Percentiles rank a stretch among this genome's conserved stretches.
phyloP scores from a whole-genome alignment of 768 basidiomycete genomes.

The Lentinula sp. region DNA sequence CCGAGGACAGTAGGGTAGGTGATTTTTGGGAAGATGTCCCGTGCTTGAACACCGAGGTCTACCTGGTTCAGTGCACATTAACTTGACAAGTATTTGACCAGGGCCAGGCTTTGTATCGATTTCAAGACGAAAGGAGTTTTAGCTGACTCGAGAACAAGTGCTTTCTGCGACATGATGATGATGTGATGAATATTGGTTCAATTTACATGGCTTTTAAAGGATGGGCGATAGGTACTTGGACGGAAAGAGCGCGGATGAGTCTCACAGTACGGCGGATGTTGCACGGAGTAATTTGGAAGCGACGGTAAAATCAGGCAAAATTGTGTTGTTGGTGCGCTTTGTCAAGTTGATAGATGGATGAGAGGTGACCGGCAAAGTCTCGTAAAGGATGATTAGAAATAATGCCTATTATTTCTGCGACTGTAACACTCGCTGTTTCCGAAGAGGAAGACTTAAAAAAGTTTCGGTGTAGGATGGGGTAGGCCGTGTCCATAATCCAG shows the following conservation, averaged over 20 bases:
- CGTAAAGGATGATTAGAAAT: too few relatives aligned
- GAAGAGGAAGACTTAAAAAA: too few relatives aligned
- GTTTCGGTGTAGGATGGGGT: too few relatives aligned
- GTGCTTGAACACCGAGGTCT: conserved; percentile 26
- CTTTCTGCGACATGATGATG: conserved; percentile 6
- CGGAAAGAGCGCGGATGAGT: not conserved
- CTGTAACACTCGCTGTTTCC: too few relatives aligned
- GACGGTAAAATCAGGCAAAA: too few relatives aligned
- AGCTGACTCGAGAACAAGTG: not conserved
- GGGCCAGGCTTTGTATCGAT: not conserved
- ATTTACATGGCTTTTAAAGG: not conserved
- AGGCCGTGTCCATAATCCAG: too few relatives aligned
- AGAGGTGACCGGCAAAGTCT: too few relatives aligned
- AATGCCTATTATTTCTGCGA: too few relatives aligned
- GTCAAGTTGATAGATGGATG: too few relatives aligned
- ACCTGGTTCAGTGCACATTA: conserved; percentile 3
- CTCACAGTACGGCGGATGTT: not conserved
- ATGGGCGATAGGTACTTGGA: too few relatives aligned
- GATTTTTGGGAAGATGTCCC: conserved; percentile 26
- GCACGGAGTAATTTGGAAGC: not conserved
- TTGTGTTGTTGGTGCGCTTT: too few relatives aligned
- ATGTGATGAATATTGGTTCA: not conserved
- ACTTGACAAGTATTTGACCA: not conserved
- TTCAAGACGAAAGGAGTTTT: not conserved
- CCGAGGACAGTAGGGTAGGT: conserved; percentile 43